These are phyloP conservation scores for Chondrostereum purpureum DNA, from an alignment of 1,284 basidiomycete genomes.

Conservation along the genomic window DNA sequence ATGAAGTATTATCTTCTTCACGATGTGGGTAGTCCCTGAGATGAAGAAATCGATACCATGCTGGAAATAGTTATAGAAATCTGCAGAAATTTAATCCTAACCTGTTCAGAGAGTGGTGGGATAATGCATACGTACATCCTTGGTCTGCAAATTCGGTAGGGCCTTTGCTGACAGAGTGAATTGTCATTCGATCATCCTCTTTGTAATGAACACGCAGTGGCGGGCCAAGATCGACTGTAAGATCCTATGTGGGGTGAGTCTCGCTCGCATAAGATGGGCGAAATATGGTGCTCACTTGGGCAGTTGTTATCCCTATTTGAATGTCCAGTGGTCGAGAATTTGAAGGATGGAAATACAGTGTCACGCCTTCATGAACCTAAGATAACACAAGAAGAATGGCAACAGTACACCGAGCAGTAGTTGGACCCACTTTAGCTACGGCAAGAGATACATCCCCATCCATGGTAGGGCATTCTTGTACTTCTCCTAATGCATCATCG, in stretches of 20 bases:
- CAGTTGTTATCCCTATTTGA: constrained; percentile 72
- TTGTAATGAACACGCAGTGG: constrained; percentile 78
- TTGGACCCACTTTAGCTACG: constrained; percentile 50
- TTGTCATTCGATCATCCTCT: constrained; percentile 82
- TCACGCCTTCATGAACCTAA: constrained; percentile 70
- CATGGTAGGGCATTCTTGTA: constrained; percentile 58
- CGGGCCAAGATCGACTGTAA: constrained; percentile 71
- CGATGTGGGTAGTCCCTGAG: constrained; percentile 59
- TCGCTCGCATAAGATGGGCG: too few relatives aligned
- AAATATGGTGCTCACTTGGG: too few relatives aligned
- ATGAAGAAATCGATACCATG: constrained; percentile 82
- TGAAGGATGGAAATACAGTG: constrained; percentile 58
- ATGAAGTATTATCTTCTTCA: constrained; percentile 82
- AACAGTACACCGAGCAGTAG: constrained; percentile 4
- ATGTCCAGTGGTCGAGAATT: constrained; percentile 49
- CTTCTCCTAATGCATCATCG: constrained; percentile 63
- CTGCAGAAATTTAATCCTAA: constrained; percentile 32
- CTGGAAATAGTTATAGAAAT: constrained; percentile 91
- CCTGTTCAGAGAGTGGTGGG: constrained; percentile 1
- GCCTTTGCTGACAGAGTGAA: constrained; percentile 49
- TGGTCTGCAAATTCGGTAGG: constrained; percentile 36
- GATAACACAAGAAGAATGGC: constrained; percentile 7
- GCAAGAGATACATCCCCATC: constrained; percentile 62
- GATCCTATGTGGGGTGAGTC: too few relatives aligned
- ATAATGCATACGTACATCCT: constrained; percentile 31